Evolutionary conservation across 495 filamentous ascomycete species (phyloP), one percentile per base, ranked within the genome.

Genomic region (Hypoxylon perforatum): DNA sequence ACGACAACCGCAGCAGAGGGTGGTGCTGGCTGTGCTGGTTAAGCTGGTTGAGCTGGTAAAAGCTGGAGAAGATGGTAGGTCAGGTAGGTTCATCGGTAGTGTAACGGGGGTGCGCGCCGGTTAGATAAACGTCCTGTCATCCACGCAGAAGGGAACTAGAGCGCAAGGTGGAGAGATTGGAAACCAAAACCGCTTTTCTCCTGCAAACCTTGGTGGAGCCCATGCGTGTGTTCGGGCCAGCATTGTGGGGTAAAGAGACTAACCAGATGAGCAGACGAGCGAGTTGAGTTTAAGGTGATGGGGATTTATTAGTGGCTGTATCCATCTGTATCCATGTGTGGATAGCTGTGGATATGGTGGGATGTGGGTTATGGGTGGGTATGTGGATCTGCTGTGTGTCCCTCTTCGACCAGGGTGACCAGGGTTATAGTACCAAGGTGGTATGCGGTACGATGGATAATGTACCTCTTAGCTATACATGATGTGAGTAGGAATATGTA

Each of bases 81-180:
- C 15, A 48, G 3, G 45, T 47, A 25, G 45, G 14, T 30, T 35
- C 42, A 56, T 63, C 59, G 49, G 55, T 44, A 53, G 66, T 69
- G 66, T 69, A 64, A 69, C 66, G 56, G 60, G 30, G 66, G 59
- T 59, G 53, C 49, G 60, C 65, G 46, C 66, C 66, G 66, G 66
- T 69, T 69, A 69, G 66, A 63, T 69, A 69, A 69, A 69, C 60
- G 59, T 69, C 46, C 38, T 63, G 54, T 64, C 66, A 60, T 63
- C 54, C 57, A 23, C 44, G 51, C 15, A 41, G 45, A 46, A 25
- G 23, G 45, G 49, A 38, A 51, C 49, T 58, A 36, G 19, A 63
- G 47, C 30, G 30, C 30, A 33, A 33, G 30, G 30, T 30, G 44
- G 61, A 49, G 42, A 57, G 65, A 68, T 62, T 68, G 65, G 65